Percentiles rank a stretch among this genome's conserved stretches.
phyloP scores from a whole-genome alignment of 352 stramenopile genomes.

The Phytophthora cactorum region DNA sequence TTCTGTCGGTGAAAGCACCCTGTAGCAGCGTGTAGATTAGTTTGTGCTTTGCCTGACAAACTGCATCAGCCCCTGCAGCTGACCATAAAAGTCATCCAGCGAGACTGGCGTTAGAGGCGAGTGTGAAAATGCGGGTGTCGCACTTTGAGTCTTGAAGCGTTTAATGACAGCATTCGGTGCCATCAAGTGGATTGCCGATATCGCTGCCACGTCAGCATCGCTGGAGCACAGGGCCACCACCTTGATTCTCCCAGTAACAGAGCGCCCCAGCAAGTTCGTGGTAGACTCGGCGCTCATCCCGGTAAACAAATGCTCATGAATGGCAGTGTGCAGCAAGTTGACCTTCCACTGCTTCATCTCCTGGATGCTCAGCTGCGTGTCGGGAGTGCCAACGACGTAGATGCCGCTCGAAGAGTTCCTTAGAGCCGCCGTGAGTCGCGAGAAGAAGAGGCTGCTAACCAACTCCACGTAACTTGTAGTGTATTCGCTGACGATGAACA shows the following conservation, averaged over 20 bases:
- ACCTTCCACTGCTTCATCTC: constrained; percentile 57
- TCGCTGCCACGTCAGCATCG: constrained; percentile 37
- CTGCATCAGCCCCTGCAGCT: constrained; percentile 35
- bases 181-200: constrained; percentile 32
- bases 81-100: constrained; percentile 37
- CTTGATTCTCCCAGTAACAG: constrained; percentile 18
- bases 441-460: constrained; percentile 57
- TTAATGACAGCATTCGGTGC: constrained; percentile 53
- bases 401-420: constrained; percentile 36
- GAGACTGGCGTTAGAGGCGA: neutral
- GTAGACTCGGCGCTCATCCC: neutral
- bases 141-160: constrained; percentile 26
- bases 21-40: too few species aligned
- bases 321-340: constrained; percentile 52
- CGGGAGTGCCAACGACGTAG: constrained; percentile 48
- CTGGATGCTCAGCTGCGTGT: constrained; percentile 38
- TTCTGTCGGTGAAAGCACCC: too few species aligned
- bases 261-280: constrained; percentile 2
- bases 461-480: constrained; percentile 47
- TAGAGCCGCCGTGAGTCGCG: constrained; percentile 42
- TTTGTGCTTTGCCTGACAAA: constrained; percentile 34
- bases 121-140: neutral
- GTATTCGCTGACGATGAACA: constrained; percentile 56
- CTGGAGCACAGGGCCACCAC: constrained; percentile 42
- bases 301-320: constrained; percentile 39